Base-by-base conservation (phyloP, 2,329 filamentous ascomycete species). In the Epicoccum nigrum region DNA sequence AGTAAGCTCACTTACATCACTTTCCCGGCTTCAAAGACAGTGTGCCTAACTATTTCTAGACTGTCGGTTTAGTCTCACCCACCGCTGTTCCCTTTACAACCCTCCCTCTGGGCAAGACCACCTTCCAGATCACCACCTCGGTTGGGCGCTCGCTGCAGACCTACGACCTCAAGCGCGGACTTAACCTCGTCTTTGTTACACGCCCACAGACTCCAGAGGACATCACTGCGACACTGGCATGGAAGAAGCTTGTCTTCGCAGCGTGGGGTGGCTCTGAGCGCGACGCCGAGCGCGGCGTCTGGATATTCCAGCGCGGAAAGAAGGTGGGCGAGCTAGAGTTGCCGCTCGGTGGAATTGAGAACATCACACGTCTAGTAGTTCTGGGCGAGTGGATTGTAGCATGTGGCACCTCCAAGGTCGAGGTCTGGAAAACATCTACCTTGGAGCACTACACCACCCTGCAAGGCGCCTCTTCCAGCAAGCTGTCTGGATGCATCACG, bases 61-160 rank as follows among this genome's bases (percentile, higher is more conserved):
- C 93, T 38, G 84, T 99, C 59, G 94, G 94, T 13, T 81, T 99
- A 25, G 91, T 99, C 2, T 97, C 94, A 4, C 91, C 94, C 0
- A 97, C 93, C 2, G 77, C 81, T 40, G 91, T 97, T 0, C 93
- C 94, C 0, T 97, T 99, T 69, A 92, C 93, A 2, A 88, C 89
- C 5, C 83, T 95, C 25, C 89, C 93, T 0, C 81, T 96, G 13
- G 94, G 94, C 51, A 96, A 96, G 76, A 93, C 90, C 1, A 96
- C 92, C 3, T 99, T 96, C 70, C 94, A 99, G 73, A 91, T 99
- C 74, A 97, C 94, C 27, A 99, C 94, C 23, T 97, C 91, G 0
- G 89, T 95, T 55, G 94, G 93, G 56, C 85, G 87, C 65, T 90
- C 88, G 52, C 82, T 99, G 38, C 94, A 99, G 75, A 99, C 94